These are phyloP conservation scores for Metarhizium brunneum DNA, from an alignment of 2,329 filamentous ascomycete species.

Conservation along the genomic window DNA sequence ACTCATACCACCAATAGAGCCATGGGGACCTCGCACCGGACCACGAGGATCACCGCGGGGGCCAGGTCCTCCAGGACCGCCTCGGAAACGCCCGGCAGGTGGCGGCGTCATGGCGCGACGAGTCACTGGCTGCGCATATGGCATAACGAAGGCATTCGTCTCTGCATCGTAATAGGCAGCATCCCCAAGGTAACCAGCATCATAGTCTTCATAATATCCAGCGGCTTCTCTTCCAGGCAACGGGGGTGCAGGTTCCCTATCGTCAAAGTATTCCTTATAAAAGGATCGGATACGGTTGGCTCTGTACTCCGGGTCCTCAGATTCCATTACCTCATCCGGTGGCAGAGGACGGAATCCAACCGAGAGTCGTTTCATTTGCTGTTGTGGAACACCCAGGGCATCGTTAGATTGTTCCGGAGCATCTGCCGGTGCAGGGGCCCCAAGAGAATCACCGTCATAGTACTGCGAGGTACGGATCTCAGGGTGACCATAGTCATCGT, in stretches of 20 bases:
- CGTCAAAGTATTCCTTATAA: conserved; percentile 99
- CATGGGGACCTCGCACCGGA: conserved; percentile 30
- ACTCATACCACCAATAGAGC: conserved; percentile 41
- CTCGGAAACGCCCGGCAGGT: conserved; percentile 45
- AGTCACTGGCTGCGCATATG: conserved; percentile 75
- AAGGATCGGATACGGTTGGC: conserved; percentile 97
- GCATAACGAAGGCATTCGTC: conserved; percentile 63
- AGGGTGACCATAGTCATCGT: conserved; percentile 12
- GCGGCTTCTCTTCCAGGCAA: conserved; percentile 23
- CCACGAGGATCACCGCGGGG: conserved; percentile 20
- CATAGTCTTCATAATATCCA: conserved; percentile 68
- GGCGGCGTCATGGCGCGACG: conserved; percentile 95
- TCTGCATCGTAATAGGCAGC: conserved; percentile 58
- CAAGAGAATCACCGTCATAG: conserved; percentile 21
- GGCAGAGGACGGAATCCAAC: conserved; percentile 77
- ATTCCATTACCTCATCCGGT: conserved; percentile 66
- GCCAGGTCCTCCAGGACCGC: conserved; percentile 20
- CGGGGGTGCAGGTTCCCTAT: conserved; percentile 45
- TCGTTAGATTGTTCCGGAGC: conserved; percentile 21
- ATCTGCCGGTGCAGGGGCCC: conserved; percentile 19
- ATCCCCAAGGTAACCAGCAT: conserved; percentile 60
- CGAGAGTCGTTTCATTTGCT: conserved; percentile 51
- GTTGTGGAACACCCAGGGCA: conserved; percentile 43
- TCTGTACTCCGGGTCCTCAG: conserved; percentile 86
- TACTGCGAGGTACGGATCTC: conserved; percentile 22